Conservation (phyloP, 495 filamentous ascomycete species). For the Aspergillus hancockii region DNA sequence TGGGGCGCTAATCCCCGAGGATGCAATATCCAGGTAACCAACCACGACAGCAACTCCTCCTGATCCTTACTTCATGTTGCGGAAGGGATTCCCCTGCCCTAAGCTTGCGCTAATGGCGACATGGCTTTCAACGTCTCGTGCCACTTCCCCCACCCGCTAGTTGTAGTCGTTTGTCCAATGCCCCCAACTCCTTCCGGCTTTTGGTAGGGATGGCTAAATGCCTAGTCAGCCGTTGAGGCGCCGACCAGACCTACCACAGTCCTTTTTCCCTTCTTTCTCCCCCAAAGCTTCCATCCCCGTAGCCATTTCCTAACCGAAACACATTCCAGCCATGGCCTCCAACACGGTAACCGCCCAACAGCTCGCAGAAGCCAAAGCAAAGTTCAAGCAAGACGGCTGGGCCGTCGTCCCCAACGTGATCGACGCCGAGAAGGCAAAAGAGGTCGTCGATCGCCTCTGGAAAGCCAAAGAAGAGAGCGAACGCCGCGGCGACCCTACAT, state of each 20-base stretch:
- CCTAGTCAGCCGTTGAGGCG: not conserved
- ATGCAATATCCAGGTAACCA: no score
- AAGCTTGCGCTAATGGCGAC: not conserved
- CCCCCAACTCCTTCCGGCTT: no score
- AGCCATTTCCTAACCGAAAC: not conserved
- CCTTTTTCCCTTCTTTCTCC: not conserved
- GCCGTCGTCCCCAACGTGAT: slow-evolving; percentile 6
- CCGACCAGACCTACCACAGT: not conserved
- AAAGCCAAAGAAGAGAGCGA: slow-evolving; percentile 1
- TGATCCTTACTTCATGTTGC: not conserved
- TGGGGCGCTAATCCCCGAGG: not conserved
- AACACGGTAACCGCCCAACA: not conserved
- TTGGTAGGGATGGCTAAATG: not conserved
- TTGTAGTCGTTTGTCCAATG: not conserved
- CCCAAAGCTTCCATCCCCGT: not conserved
- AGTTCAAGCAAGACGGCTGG: slow-evolving; percentile 10
- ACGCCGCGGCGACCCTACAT: slow-evolving; percentile 6
- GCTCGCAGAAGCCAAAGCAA: slow-evolving; percentile 3
- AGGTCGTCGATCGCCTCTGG: slow-evolving; percentile 3
- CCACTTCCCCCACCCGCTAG: not conserved
- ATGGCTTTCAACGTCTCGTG: no score
- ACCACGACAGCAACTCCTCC: not conserved
- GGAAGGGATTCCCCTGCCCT: not conserved
- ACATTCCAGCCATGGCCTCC: not conserved
- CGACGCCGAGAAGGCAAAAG: slow-evolving; percentile 1